Evolutionary conservation across 306 rosid genomes (phyloP).

Genomic region (Vachellia collinsii): DNA sequence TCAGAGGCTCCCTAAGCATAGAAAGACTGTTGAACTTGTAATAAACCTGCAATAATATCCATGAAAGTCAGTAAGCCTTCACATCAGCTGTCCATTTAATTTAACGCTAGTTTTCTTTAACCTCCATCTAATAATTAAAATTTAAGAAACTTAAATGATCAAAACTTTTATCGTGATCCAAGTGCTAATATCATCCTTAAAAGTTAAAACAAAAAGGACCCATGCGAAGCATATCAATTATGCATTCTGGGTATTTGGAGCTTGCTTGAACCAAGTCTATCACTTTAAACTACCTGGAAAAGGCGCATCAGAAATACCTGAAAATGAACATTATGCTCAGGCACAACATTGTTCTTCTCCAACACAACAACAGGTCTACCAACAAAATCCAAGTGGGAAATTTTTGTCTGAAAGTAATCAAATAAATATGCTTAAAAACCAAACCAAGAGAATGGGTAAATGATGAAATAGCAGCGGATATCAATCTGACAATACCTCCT

Average conservation of each 20-base stretch:
- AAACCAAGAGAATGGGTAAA: constrained; percentile 32
- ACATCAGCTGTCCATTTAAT: constrained; percentile 11
- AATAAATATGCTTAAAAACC: constrained; percentile 31
- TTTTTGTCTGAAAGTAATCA: constrained; percentile 71
- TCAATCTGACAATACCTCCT: constrained; percentile 64
- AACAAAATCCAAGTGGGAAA: constrained; percentile 89
- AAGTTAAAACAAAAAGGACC: not conserved
- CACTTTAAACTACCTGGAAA: constrained; percentile 16
- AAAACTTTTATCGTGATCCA: not conserved
- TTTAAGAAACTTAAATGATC: not conserved
- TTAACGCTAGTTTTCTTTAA: constrained; percentile 20
- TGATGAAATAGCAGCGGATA: constrained; percentile 11
- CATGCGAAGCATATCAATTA: constrained; percentile 9
- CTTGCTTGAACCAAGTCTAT: constrained; percentile 17
- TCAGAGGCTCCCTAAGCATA: constrained; percentile 88
- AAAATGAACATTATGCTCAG: constrained; percentile 90
- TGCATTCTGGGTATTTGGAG: not conserved
- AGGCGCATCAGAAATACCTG: constrained; percentile 62
- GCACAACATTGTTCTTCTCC: constrained; percentile 84
- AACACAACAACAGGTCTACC: constrained; percentile 95
- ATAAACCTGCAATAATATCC: constrained; percentile 71
- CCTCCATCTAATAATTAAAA: not conserved
- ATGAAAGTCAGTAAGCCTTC: constrained; percentile 6
- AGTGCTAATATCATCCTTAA: not conserved
- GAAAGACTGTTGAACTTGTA: constrained; percentile 89